Evolutionary conservation across 2,329 filamentous ascomycete genomes (phyloP), one percentile per base, ranked within the genome.

Genomic region (Epichloe sibirici): DNA sequence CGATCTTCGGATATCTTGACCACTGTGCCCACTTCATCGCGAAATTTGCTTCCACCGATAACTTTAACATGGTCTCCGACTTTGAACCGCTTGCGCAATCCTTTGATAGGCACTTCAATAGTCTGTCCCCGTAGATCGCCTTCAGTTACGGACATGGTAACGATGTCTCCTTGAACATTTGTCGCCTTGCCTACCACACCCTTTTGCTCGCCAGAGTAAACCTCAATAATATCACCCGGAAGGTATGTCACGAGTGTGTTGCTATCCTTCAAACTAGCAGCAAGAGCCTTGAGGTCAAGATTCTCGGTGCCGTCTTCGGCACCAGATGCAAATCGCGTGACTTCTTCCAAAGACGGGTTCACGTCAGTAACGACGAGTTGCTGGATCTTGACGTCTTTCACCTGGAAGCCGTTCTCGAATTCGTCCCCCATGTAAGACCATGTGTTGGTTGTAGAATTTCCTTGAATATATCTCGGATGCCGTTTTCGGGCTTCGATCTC

Each of bases 41-140:
- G 83, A 67, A 90, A 97, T 61, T 89, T 86, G 71, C 90, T 95
- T 40, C 90, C 91, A 52, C 93, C 91, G 65, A 96, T 95, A 59
- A 98, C 93, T 73, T 97, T 97, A 73, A 98, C 93, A 65, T 98
- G 93, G 63, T 98, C 93, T 74, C 93, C 93, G 56, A 90, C 79
- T 58, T 80, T 83, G 77, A 98, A 98, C 34, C 88, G 81, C 71
- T 98, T 98, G 53, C 93, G 87, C 28, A 98, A 76, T 45, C 88
- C 88, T 69, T 93, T 94, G 57, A 90, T 86, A 1, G 93, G 93
- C 11, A 95, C 90, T 65, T 97, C 91, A 45, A 98, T 93, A 5
- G 79, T 83, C 65, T 95, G 87, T 9, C 90, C 91, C 49, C 74
- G 75, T 31, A 97, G 75, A 42, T 87, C 85, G 46, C 93, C 93